Evolutionary conservation across 169 alveolate species (phyloP), one percentile per base, ranked within the genome.

Genomic region (Eimeria sp.): DNA sequence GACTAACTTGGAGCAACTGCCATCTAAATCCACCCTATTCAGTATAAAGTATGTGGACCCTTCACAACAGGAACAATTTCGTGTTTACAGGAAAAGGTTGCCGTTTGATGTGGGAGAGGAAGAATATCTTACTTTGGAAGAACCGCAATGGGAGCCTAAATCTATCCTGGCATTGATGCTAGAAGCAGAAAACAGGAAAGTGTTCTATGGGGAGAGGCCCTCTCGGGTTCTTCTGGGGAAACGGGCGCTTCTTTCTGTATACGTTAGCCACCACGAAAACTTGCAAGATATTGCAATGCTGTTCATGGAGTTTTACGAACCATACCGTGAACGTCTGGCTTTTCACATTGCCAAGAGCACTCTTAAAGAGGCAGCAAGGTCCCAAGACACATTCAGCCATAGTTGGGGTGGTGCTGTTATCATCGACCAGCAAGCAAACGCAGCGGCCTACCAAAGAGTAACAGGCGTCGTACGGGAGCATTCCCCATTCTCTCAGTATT

Each of bases 381-480:
- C 93, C 49, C 82, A 63, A 27, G 80, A 30, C 61, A 57, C 54
- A 16, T 86, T 86, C 82, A 86, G 80, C 63, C 78, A 57, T 49
- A 30, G 47, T 40, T 86, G 93, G 93, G 82, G 93, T 40, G 93
- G 93, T 16, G 93, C 93, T 63, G 65, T 58, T 49, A n/a, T 86
- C 45, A 43, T 43, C 18, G 82, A 86, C 43, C 63, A 34, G 34
- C 57, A 18, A 25, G 34, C 93, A 57, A 86, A 63, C 65, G 18
- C 70, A 34, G 61, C 61, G 27, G 93, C 82, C 10, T 63, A 58
- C 80, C 82, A 63, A 51, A 34, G 10, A 30, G 65, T 27, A 30
- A 20, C 93, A 40, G 82, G 80, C 16, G 82, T 57, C 22, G 18
- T 63, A 11, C 51, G 93, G 30, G 80, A 86, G 22, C 61, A 40